Evolutionary conservation across 257 asterid species (phyloP).

Genomic region (Solanum clarkiae): DNA sequence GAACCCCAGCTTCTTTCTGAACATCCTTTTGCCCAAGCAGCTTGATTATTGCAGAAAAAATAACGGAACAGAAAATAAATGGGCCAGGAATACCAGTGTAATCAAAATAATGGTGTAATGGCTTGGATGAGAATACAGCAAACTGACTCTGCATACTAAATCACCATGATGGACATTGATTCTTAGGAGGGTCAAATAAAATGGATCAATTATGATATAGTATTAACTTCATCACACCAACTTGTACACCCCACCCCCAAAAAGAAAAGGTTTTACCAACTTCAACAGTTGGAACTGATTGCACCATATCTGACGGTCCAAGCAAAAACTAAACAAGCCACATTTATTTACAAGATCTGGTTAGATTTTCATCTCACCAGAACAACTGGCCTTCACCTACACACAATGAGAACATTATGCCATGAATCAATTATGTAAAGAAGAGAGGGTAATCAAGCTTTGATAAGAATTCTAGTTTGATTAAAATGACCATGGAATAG

Average conservation of each 20-base stretch:
- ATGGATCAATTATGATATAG: neutral
- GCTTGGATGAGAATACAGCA: neutral
- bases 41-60: neutral
- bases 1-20: neutral
- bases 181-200: neutral
- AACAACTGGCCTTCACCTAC: neutral
- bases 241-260: neutral
- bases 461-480: neutral
- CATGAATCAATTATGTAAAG: neutral
- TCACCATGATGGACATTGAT: neutral
- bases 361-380: neutral
- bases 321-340: neutral
- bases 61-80: neutral
- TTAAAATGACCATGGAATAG: neutral
- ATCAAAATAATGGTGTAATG: neutral
- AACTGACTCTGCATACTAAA: neutral
- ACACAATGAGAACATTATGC: neutral
- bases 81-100: neutral
- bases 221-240: neutral
- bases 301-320: neutral
- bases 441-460: neutral
- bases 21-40: neutral
- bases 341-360: neutral
- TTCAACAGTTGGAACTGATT: neutral
- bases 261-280: neutral